Conservation (phyloP, 345 rosid species). For the Eucalyptus cladocalyx region DNA sequence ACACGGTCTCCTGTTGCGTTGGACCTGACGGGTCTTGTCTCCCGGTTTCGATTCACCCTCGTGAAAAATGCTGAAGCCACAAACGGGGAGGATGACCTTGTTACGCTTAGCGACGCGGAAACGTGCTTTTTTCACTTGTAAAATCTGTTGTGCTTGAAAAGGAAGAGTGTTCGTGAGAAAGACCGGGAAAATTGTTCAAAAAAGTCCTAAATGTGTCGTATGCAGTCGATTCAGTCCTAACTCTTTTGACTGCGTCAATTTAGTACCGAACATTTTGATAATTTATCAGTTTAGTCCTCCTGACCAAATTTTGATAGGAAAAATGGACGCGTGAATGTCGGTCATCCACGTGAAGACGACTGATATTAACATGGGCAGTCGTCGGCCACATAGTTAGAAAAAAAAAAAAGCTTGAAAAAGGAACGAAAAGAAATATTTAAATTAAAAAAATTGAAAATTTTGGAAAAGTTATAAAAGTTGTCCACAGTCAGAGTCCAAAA, state of each 20-base stretch:
- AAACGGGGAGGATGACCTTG: neutral
- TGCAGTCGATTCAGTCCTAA: fast-evolving
- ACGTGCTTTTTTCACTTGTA: neutral
- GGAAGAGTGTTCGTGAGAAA: neutral
- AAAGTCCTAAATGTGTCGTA: neutral
- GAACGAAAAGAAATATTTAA: neutral
- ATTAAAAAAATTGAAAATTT: neutral
- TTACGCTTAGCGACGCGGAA: neutral
- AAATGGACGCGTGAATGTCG: fast-evolving
- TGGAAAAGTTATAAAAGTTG: neutral
- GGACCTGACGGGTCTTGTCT: neutral
- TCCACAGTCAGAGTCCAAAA: neutral
- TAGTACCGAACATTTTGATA: fast-evolving
- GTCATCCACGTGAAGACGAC: fast-evolving
- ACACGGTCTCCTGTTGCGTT: neutral
- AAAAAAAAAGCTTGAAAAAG: neutral
- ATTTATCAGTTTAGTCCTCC: neutral
- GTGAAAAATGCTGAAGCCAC: neutral
- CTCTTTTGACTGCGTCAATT: neutral
- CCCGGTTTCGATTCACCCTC: neutral
- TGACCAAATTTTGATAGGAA: neutral
- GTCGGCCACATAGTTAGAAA: too few relatives aligned
- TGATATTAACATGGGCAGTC: fast-evolving
- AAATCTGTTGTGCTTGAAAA: neutral
- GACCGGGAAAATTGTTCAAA: neutral